Evolutionary conservation across 495 filamentous ascomycete genomes (phyloP).

Genomic region (Xanthoparmelia taractica): DNA sequence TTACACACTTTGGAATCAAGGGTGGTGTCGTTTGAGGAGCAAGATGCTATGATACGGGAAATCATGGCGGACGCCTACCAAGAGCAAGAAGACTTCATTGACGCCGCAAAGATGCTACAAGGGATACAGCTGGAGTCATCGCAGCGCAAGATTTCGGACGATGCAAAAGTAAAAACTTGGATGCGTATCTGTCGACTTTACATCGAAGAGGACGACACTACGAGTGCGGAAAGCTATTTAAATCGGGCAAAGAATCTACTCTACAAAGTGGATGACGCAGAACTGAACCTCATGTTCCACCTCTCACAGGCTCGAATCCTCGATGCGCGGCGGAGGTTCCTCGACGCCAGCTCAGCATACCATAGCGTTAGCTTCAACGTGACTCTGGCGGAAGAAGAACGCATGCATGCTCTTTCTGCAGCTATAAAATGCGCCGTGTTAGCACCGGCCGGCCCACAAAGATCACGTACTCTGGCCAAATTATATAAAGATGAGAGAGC

Average conservation of each 20-base stretch:
- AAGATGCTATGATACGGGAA: slow-evolving; percentile 68
- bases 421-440: slow-evolving; percentile 95
- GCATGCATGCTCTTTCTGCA: slow-evolving; percentile 72
- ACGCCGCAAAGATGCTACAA: slow-evolving; percentile 68
- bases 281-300: slow-evolving; percentile 72
- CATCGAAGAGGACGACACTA: slow-evolving; percentile 89
- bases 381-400: slow-evolving; percentile 74
- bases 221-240: slow-evolving; percentile 71
- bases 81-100: slow-evolving; percentile 66
- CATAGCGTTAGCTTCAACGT: slow-evolving; percentile 70
- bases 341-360: slow-evolving; percentile 84
- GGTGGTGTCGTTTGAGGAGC: slow-evolving; percentile 75
- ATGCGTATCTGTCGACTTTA: slow-evolving; percentile 92
- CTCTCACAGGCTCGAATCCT: slow-evolving; percentile 88
- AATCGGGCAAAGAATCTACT: slow-evolving; percentile 91
- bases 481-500: slow-evolving; percentile 93
- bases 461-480: slow-evolving; percentile 67
- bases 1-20: slow-evolving; percentile 56
- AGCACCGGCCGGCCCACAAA: slow-evolving; percentile 80
- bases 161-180: slow-evolving; percentile 74
- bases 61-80: slow-evolving; percentile 80
- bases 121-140: slow-evolving; percentile 82
- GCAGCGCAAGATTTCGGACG: slow-evolving; percentile 70
- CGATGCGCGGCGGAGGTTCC: slow-evolving; percentile 80
- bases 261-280: slow-evolving; percentile 63